phyloP scores from a whole-genome alignment of 2,329 filamentous ascomycete genomes.

The Trichoderma semiorbis region DNA sequence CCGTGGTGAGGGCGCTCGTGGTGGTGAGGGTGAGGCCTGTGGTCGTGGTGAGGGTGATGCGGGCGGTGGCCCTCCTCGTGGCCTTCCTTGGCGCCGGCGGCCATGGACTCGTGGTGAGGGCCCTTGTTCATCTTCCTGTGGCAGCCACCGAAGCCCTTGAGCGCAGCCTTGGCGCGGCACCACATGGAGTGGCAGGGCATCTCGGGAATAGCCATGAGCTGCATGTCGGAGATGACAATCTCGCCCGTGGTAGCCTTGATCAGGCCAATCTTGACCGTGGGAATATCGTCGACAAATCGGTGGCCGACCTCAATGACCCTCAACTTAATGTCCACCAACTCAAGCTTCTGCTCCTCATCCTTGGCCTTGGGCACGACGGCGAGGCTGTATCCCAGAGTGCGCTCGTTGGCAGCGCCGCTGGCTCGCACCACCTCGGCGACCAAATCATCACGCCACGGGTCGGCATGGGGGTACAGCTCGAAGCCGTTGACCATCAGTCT shows the following conservation, averaged over 20 bases:
- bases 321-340: slow-evolving; percentile 53
- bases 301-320: slow-evolving; percentile 59
- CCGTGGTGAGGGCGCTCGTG: slow-evolving; percentile 17
- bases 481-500: slow-evolving; percentile 57
- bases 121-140: slow-evolving; percentile 6
- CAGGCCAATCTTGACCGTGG: slow-evolving; percentile 57
- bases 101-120: not conserved
- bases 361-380: slow-evolving; percentile 41
- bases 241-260: slow-evolving; percentile 56
- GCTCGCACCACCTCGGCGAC: slow-evolving; percentile 45
- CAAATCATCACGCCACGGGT: slow-evolving; percentile 43
- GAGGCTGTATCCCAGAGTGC: slow-evolving; percentile 50
- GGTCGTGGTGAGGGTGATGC: slow-evolving; percentile 21
- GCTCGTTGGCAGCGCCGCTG: slow-evolving; percentile 33
- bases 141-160: slow-evolving; percentile 29
- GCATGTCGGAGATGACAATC: slow-evolving; percentile 52
- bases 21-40: slow-evolving; percentile 25
- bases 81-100: not conserved
- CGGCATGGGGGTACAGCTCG: slow-evolving; percentile 55
- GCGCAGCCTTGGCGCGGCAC: slow-evolving; percentile 44
- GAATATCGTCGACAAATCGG: slow-evolving; percentile 52
- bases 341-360: slow-evolving; percentile 49
- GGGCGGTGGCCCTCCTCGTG: slow-evolving; percentile 13
- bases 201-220: slow-evolving; percentile 33
- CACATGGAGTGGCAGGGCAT: slow-evolving; percentile 46